These are phyloP conservation scores for Suillus lakei DNA, from an alignment of 768 basidiomycete species.

Conservation along the genomic window DNA sequence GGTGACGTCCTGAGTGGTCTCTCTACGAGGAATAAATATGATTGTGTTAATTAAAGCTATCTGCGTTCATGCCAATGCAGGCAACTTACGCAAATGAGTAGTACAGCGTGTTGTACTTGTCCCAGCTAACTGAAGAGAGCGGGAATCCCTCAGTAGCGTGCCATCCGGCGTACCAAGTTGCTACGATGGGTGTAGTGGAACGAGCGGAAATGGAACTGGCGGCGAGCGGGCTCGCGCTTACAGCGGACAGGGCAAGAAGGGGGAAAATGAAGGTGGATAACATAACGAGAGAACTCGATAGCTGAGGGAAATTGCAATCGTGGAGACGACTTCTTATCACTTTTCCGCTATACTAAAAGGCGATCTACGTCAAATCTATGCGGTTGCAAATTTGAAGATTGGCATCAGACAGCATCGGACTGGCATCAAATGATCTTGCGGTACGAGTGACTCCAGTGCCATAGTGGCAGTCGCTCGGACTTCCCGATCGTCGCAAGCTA, in stretches of 20 bases:
- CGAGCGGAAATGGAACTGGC: background rate
- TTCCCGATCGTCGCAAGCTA: background rate
- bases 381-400: background rate
- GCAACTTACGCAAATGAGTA: constrained; percentile 67
- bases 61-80: background rate
- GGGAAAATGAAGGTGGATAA: background rate
- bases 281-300: background rate
- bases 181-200: constrained; percentile 39
- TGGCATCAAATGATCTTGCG: background rate
- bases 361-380: background rate
- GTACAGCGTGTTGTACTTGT: constrained; percentile 71
- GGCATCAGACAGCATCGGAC: too few species aligned
- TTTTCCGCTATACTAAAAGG: background rate
- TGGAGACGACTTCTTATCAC: background rate
- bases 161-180: constrained; percentile 74
- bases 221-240: background rate
- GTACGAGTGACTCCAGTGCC: constrained; percentile 2
- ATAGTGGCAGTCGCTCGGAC: constrained; percentile 5
- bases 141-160: constrained; percentile 57
- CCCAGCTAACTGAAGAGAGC: constrained; percentile 61
- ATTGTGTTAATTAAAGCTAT: background rate
- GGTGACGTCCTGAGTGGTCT: constrained; percentile 38
- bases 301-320: too few species aligned
- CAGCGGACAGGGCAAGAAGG: constrained; percentile 3
- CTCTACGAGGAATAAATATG: constrained; percentile 22